phyloP scores from a whole-genome alignment of 306 rosid genomes.

The Fragaria vesca region DNA sequence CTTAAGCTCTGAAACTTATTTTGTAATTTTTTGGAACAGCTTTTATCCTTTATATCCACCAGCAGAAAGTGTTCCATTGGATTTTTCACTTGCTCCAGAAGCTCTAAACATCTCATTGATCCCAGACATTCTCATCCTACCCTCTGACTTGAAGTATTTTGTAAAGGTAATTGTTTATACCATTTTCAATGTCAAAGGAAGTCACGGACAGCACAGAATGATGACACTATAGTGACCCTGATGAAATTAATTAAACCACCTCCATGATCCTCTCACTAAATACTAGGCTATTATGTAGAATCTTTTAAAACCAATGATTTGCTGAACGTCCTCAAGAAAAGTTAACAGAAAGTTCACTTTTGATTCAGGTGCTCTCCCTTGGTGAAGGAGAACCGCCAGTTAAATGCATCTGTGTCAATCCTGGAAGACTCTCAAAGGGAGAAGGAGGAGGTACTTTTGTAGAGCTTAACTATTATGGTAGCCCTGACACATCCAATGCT shows the following conservation, averaged over 20 bases:
- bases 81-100: slow-evolving; percentile 77
- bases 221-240: not conserved
- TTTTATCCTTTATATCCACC: slow-evolving; percentile 94
- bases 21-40: slow-evolving; percentile 44
- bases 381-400: slow-evolving; percentile 43
- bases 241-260: not conserved
- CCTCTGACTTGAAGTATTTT: slow-evolving; percentile 82
- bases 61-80: slow-evolving; percentile 82
- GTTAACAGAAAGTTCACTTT: not conserved
- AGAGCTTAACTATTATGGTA: slow-evolving; percentile 65
- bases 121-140: slow-evolving; percentile 85
- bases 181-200: not conserved
- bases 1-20: slow-evolving; percentile 2
- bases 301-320: not conserved
- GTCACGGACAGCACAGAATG: not conserved
- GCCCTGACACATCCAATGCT: slow-evolving; percentile 49
- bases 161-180: slow-evolving; percentile 56
- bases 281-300: too few relatives aligned
- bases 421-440: slow-evolving; percentile 90
- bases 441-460: slow-evolving; percentile 97
- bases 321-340: not conserved
- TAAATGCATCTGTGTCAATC: slow-evolving; percentile 78
- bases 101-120: slow-evolving; percentile 67
- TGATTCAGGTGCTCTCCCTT: slow-evolving; percentile 51
- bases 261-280: too few relatives aligned